A percentile compares a stretch with the other conserved stretches of the same genome.
Evolutionary conservation across 352 stramenopile genomes (phyloP).

Genomic region (Globisporangium nunn): DNA sequence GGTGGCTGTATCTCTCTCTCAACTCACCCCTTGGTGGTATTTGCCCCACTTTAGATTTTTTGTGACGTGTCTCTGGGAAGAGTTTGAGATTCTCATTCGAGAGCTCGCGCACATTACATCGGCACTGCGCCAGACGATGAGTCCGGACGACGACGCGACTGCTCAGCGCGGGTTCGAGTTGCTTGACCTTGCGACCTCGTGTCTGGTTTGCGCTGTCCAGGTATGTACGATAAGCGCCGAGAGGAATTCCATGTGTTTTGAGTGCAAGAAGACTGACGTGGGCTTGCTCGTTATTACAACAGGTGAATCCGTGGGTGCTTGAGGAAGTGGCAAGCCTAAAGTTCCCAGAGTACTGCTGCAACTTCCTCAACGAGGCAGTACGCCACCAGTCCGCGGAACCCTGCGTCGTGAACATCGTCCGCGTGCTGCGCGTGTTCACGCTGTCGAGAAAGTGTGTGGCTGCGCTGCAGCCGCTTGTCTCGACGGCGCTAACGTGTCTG

Average conservation of each 20-base stretch:
- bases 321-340: slow-evolving; percentile 47
- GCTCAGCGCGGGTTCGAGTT: slow-evolving; percentile 60
- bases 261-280: background rate
- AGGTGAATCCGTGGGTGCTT: slow-evolving; percentile 66
- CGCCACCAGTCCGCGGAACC: slow-evolving; percentile 52
- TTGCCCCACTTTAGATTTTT: slow-evolving; percentile 41
- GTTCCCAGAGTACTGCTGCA: slow-evolving; percentile 54
- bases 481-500: slow-evolving; percentile 51
- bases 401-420: slow-evolving; percentile 54
- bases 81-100: slow-evolving; percentile 68
- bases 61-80: slow-evolving; percentile 65
- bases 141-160: slow-evolving; percentile 54
- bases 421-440: slow-evolving; percentile 60
- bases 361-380: slow-evolving; percentile 61
- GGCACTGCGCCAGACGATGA: slow-evolving; percentile 50
- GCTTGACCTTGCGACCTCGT: slow-evolving; percentile 69
- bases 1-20: background rate
- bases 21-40: background rate
- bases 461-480: slow-evolving; percentile 46
- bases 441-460: slow-evolving; percentile 47
- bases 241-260: background rate
- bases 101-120: slow-evolving; percentile 65
- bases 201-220: slow-evolving; percentile 66
- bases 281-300: background rate
- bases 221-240: slow-evolving; percentile 20